These are phyloP conservation scores for Colletotrichum noveboracense DNA, from an alignment of 2,329 filamentous ascomycete genomes.

Conservation along the genomic window DNA sequence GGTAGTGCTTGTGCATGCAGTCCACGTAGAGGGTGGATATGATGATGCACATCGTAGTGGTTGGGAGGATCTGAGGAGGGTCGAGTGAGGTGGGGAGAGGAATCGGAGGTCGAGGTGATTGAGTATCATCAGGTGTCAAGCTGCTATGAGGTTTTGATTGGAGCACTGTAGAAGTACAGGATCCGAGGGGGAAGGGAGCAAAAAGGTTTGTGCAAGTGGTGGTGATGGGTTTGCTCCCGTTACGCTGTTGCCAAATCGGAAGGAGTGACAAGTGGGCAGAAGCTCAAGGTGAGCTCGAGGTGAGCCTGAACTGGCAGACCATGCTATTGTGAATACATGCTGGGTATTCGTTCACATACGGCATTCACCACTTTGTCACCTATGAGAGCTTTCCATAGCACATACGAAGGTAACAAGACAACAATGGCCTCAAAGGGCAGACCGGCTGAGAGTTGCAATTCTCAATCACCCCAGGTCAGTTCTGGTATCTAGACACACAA, in stretches of 20 bases:
- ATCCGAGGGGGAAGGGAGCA: neutral
- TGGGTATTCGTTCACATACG: neutral
- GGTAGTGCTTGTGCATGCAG: conserved; percentile 37
- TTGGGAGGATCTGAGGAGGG: neutral
- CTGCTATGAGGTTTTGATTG: neutral
- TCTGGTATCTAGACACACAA: neutral
- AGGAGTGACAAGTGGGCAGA: neutral
- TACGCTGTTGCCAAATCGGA: neutral
- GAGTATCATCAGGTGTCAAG: neutral
- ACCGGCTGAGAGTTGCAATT: neutral
- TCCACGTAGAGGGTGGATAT: conserved; percentile 28
- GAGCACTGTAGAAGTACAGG: no score
- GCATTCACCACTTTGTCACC: neutral
- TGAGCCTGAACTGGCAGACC: neutral
- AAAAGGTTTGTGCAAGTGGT: neutral
- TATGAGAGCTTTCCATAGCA: neutral
- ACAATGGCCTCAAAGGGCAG: neutral
- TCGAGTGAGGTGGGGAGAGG: neutral
- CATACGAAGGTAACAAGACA: neutral
- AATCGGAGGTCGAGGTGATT: neutral
- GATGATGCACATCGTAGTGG: conserved; percentile 35
- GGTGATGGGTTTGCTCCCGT: neutral
- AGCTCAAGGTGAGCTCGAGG: neutral
- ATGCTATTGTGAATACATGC: neutral
- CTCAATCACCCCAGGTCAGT: neutral